Evolutionary conservation across 768 basidiomycete genomes (phyloP), one percentile per base, ranked within the genome.

Genomic region (Naganishia onofrii): DNA sequence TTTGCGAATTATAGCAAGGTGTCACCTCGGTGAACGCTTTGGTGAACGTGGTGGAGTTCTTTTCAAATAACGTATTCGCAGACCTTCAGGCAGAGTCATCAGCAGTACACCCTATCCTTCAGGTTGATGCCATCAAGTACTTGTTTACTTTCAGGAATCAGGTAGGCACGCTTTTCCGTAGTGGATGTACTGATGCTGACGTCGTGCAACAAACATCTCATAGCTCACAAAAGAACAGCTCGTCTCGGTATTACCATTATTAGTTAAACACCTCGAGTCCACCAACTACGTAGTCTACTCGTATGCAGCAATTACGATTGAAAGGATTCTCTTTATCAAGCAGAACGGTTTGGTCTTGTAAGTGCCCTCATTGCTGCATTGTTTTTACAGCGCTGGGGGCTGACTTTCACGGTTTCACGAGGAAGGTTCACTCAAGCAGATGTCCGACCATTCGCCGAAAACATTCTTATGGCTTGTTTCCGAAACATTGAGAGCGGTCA

Each of bases 261-360:
- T 98, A 12, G 86, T 89, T 31, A 88, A 85, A 15, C 94, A 95
- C 78, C 87, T 98, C 38, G 83, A 84, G 6, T 92, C 91, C 23
- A 83, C 85, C 64, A 92, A 93, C 77, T 94, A 92, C 81, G 95
- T 98, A 57, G 89, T 90, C 29, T 95, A 90, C 76, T 94, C 95
- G 0, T 98, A 97, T 81, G 93, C 94, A 10, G 94, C 96, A 21
- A 93, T 97, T 75, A 92, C 94, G n/a, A 94, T 99, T 77, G 96
- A 99, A 77, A 87, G 93, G 8, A 89, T 97, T 66, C 82, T 99
- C 48, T 92, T 88, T 81, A 96, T 97, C 81, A 93, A 91, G 77
- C 88, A 90, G 75, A 87, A 87, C 3, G 85, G 84, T 4, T 85
- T 87, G 72, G 83, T 91, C 29, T 76, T 92, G 93, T 96, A 70